Conservation (phyloP, 352 stramenopile species). For the Aphanomyces invadans region DNA sequence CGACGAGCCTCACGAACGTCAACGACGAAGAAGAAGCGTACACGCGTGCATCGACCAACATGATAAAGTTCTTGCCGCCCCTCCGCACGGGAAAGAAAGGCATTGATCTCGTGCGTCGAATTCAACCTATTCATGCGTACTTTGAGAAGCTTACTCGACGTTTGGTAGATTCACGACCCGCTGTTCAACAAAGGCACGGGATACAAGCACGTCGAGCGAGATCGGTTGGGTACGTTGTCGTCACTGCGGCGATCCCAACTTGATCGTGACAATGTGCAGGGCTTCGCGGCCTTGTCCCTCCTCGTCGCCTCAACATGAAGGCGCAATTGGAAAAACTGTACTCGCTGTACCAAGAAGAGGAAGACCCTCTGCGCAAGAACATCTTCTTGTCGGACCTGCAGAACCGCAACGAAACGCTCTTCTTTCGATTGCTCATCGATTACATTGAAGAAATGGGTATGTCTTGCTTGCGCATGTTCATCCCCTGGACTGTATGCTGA, state of each 20-base stretch:
- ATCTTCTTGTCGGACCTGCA: constrained; percentile 91
- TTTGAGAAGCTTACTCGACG: too few species aligned
- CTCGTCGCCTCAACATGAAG: constrained; percentile 58
- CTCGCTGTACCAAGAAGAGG: constrained; percentile 52
- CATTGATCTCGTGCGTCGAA: constrained; percentile 58
- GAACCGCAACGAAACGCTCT: constrained; percentile 94
- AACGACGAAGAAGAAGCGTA: constrained; percentile 16
- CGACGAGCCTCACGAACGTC: background rate
- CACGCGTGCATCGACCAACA: constrained; percentile 24
- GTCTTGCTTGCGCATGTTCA: constrained; percentile 40
- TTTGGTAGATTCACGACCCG: constrained; percentile 63
- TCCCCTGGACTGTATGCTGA: background rate
- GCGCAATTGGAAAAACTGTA: constrained; percentile 72
- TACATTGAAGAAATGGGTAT: constrained; percentile 89
- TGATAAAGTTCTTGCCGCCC: constrained; percentile 75
- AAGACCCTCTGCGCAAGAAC: constrained; percentile 87
- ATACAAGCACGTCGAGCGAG: constrained; percentile 76
- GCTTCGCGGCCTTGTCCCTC: constrained; percentile 76
- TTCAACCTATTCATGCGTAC: too few species aligned
- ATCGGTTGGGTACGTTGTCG: constrained; percentile 54
- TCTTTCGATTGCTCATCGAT: constrained; percentile 89
- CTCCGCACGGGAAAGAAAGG: constrained; percentile 68
- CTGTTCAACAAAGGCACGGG: constrained; percentile 86
- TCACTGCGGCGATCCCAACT: background rate
- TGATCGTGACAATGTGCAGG: constrained; percentile 28